Percentiles rank a stretch among this genome's conserved stretches.
Conservation (phyloP, 192 early-diverging fungal species). For the Podila minutissima region DNA sequence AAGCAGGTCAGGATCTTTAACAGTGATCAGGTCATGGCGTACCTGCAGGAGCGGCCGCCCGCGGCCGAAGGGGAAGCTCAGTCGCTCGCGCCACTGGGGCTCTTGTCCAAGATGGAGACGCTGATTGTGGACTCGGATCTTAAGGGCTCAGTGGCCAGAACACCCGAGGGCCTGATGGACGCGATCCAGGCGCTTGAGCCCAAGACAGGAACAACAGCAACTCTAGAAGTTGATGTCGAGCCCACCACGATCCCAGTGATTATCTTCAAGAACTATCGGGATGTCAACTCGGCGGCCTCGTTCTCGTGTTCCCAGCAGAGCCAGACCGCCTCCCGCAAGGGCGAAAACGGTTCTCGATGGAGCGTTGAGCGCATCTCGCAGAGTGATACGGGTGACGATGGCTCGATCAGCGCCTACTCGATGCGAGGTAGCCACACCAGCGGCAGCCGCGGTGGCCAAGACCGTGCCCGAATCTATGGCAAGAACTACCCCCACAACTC, state of each 20-base stretch:
- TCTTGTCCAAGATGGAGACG: constrained; percentile 32
- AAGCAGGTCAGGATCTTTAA: constrained; percentile 23
- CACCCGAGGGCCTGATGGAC: constrained; percentile 34
- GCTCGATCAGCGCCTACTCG: neutral
- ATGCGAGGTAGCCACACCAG: neutral
- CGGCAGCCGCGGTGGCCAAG: neutral
- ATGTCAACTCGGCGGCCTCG: constrained; percentile 26
- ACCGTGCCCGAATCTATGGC: neutral
- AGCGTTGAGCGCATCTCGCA: constrained; percentile 45
- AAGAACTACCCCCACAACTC: neutral
- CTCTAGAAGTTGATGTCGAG: neutral
- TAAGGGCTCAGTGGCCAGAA: constrained; percentile 7
- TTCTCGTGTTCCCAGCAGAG: constrained; percentile 27
- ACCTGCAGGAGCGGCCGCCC: constrained; percentile 2
- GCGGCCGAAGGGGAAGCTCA: neutral
- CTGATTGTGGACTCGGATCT: constrained; percentile 41
- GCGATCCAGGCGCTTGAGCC: neutral
- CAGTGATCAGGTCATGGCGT: constrained; percentile 25
- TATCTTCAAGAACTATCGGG: constrained; percentile 42
- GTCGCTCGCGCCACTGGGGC: neutral
- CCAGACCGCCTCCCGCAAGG: constrained; percentile 16
- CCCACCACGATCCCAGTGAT: constrained; percentile 27
- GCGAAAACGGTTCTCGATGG: constrained; percentile 23
- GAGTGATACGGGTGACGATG: constrained; percentile 31
- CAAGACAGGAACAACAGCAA: neutral